Percentiles rank a stretch among this genome's conserved stretches.
Conservation (phyloP, 1,284 basidiomycete species). For the Cutaneotrichosporon arboriforme region DNA sequence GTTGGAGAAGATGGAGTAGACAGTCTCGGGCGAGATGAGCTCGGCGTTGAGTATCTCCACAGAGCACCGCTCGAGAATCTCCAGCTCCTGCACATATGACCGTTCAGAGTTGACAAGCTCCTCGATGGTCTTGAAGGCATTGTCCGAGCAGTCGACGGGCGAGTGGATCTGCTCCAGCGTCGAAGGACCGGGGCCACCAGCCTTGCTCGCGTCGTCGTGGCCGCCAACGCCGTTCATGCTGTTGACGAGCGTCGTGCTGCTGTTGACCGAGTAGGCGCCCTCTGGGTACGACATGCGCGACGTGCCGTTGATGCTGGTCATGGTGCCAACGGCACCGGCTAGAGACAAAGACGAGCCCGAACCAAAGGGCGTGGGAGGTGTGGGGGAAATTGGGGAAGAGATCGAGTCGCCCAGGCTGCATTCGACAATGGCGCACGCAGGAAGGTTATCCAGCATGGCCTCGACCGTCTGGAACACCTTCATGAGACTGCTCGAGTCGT, state of each 20-base stretch:
- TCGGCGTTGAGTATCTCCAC: conserved; percentile 71
- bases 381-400: conserved; percentile 52
- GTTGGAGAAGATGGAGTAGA: conserved; percentile 92
- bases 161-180: conserved; percentile 10
- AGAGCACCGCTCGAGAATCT: conserved; percentile 88
- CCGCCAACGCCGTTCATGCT: conserved; percentile 1
- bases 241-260: conserved; percentile 10
- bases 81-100: conserved; percentile 96
- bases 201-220: conserved; percentile 2
- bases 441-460: conserved; percentile 74
- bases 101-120: conserved; percentile 59
- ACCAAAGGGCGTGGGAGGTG: conserved; percentile 14
- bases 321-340: conserved; percentile 8
- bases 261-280: conserved; percentile 17
- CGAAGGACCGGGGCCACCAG: not conserved
- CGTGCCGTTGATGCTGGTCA: conserved; percentile 13
- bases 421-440: conserved; percentile 32
- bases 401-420: conserved; percentile 47
- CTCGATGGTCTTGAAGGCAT: conserved; percentile 44
- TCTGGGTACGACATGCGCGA: conserved; percentile 41
- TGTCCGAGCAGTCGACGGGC: conserved; percentile 12
- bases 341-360: conserved; percentile 6
- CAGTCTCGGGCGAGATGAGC: conserved; percentile 85
- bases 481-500: conserved; percentile 63
- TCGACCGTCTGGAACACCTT: conserved; percentile 92